Conservation (phyloP, 2,329 filamentous ascomycete genomes). For the Dothistroma septosporum region DNA sequence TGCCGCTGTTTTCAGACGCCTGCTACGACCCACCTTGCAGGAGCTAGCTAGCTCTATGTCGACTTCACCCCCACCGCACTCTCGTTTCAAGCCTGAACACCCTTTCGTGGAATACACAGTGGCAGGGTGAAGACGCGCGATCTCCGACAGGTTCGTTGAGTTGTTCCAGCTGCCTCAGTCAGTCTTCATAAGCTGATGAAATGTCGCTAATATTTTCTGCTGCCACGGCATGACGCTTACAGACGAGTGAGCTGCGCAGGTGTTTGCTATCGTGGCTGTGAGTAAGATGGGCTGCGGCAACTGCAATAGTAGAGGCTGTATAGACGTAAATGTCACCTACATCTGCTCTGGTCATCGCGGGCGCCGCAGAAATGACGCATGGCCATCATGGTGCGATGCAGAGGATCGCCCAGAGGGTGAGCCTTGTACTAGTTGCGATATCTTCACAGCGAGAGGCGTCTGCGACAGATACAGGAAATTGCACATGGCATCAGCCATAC, state of each 20-base stretch:
- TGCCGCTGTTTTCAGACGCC: too few relatives aligned
- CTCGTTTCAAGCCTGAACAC: too few relatives aligned
- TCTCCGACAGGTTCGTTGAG: background rate
- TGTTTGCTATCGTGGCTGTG: background rate
- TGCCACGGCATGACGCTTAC: background rate
- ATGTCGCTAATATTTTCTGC: background rate
- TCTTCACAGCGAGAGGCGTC: background rate
- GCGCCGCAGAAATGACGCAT: background rate
- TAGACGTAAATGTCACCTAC: background rate
- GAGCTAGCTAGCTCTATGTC: too few relatives aligned
- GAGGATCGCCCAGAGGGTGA: background rate
- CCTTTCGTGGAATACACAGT: too few relatives aligned
- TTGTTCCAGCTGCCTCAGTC: background rate
- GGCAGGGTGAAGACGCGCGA: too few relatives aligned
- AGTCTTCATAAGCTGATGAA: too few relatives aligned
- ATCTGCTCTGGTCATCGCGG: too few relatives aligned
- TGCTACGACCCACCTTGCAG: too few relatives aligned
- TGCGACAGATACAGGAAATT: background rate
- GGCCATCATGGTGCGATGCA: background rate
- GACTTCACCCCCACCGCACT: too few relatives aligned
- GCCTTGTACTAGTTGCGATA: background rate
- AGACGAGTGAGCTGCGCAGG: background rate
- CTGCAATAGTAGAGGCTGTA: background rate
- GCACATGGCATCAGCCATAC: background rate
- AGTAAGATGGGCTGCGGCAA: background rate